Evolutionary conservation across 306 rosid genomes (phyloP).

Genomic region (Leucaena leucocephala): DNA sequence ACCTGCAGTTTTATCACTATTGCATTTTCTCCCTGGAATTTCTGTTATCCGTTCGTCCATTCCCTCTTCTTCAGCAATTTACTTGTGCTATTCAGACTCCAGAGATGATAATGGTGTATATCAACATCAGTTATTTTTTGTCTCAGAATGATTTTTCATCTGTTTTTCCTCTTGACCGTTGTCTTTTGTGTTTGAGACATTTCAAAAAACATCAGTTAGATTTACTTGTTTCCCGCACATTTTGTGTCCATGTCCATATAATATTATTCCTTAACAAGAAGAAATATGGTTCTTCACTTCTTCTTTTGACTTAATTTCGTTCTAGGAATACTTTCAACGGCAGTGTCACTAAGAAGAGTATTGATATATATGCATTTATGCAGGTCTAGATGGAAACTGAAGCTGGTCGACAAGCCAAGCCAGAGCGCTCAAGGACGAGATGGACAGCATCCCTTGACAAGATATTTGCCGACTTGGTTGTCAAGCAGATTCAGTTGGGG

Average conservation of each 20-base stretch:
- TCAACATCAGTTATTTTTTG: background rate
- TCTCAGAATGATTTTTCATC: background rate
- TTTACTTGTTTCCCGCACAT: background rate
- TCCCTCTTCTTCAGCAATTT: background rate
- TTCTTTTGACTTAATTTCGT: background rate
- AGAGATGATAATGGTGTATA: background rate
- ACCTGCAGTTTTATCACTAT: background rate
- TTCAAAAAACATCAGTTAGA: background rate
- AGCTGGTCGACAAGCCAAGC: slow-evolving; percentile 57
- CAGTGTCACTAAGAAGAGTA: background rate
- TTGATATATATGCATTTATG: slow-evolving; percentile 1
- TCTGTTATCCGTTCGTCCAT: background rate
- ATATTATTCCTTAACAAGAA: background rate
- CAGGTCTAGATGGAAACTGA: slow-evolving; percentile 66
- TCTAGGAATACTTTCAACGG: background rate
- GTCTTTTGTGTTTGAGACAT: background rate
- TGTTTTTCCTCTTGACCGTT: background rate
- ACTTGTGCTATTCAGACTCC: background rate
- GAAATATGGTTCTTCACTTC: background rate
- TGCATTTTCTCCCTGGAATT: background rate
- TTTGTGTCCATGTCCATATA: background rate
- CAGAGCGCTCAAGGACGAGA: slow-evolving; percentile 89
- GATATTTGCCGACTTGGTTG: slow-evolving; percentile 86
- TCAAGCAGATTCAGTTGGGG: slow-evolving; percentile 80
- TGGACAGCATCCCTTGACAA: slow-evolving; percentile 89